Evolutionary conservation across 1,284 basidiomycete species (phyloP), one percentile per base, ranked within the genome.

Genomic region (Jaminaea rosea): DNA sequence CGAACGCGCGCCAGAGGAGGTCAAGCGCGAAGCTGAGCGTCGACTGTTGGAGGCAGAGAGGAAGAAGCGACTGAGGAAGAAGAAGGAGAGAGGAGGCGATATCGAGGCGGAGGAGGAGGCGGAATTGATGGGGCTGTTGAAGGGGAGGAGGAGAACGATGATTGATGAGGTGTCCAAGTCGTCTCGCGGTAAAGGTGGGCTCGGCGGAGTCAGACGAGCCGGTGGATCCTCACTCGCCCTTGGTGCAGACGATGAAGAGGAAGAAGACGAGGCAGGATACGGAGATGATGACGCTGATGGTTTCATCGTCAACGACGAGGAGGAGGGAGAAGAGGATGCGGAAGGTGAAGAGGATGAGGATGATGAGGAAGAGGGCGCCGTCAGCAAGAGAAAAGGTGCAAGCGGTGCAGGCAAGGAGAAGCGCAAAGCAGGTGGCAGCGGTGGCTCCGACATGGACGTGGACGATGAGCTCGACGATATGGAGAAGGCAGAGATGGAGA

Each of bases 221-320:
- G 9, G 8, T 15, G 29, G 29, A 31, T 15, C 9, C 15, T 8
- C 9, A 15, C 19, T 11, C 5, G 39, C 39, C 17, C n/a, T n/a
- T n/a, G 39, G 39, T 21, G n/a, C 34, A 10, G 15, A 13, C 15
- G 39, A 42, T 23, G 39, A 42, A 4, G 19, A 42, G 6, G 39
- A 42, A 23, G 39, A 42, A 24, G 39, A 42, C 19, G 39, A 42
- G 24, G 39, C 19, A 4, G 23, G 19, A 23, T 42, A 42, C 39
- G 24, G 19, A 23, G 39, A 42, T 5, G 39, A 42, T 11, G 39
- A 42, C 17, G 39, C 39, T 21, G 39, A 42, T 21, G 39, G 39
- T 23, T 42, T 42, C 19, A 42, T 42, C 19, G 39, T 42, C 39
- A 23, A 42, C 17, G 39, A 42, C 39, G 39, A 42, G 39, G 39